These are phyloP conservation scores for Solanum medicagineum DNA, from an alignment of 257 asterid species.

Conservation along the genomic window DNA sequence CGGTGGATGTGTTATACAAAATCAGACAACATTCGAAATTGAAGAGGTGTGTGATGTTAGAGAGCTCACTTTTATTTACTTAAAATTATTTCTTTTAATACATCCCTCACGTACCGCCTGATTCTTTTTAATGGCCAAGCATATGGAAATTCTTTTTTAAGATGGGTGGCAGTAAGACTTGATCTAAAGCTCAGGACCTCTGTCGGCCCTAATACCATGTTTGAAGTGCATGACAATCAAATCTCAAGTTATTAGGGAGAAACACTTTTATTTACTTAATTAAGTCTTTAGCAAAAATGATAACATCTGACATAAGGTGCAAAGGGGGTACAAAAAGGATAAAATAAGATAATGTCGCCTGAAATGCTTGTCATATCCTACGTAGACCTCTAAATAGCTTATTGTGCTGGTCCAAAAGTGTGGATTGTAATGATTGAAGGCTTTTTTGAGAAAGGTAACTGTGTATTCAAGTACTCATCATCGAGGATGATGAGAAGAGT, in stretches of 20 bases:
- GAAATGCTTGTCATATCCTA: background rate
- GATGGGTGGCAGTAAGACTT: background rate
- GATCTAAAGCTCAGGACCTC: background rate
- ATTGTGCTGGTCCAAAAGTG: background rate
- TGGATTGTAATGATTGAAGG: background rate
- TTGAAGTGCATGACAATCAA: background rate
- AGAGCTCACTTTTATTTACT: background rate
- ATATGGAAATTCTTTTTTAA: background rate
- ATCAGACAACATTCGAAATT: background rate
- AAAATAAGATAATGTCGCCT: background rate
- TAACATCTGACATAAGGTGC: background rate
- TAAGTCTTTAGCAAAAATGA: background rate
- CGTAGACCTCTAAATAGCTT: background rate
- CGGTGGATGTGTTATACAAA: background rate
- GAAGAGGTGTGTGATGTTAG: background rate
- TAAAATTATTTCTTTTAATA: background rate
- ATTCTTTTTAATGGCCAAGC: background rate
- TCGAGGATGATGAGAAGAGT: too few species aligned
- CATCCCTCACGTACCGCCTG: background rate
- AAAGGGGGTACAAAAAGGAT: background rate
- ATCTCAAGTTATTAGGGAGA: background rate
- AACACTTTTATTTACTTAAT: background rate
- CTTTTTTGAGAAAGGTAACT: too few species aligned
- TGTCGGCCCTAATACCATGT: background rate
- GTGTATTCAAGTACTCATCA: too few species aligned